Evolutionary conservation across 768 basidiomycete genomes (phyloP).

Genomic region (Zangia roseola): DNA sequence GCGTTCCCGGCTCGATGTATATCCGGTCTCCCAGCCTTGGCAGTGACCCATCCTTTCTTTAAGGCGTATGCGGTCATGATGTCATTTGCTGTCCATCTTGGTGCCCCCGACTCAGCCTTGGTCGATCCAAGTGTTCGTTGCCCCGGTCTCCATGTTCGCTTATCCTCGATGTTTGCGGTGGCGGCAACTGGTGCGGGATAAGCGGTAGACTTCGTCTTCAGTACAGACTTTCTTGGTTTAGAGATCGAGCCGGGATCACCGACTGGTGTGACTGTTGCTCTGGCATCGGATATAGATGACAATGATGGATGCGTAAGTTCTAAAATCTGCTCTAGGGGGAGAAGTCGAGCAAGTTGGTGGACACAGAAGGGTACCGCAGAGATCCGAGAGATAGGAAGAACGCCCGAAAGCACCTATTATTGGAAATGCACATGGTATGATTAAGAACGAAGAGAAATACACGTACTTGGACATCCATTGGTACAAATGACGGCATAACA

Average conservation of each 20-base stretch:
- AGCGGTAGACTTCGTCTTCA: slow-evolving; percentile 1
- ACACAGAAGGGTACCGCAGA: slow-evolving; percentile 84
- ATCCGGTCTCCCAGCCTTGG: slow-evolving; percentile 88
- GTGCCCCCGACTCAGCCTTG: slow-evolving; percentile 10
- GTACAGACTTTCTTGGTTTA: not conserved
- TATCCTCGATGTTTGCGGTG: slow-evolving; percentile 45
- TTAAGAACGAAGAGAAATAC: not conserved
- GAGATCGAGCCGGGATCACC: not conserved
- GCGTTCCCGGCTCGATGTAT: slow-evolving; percentile 86
- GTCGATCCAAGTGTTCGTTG: slow-evolving; percentile 22
- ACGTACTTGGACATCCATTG: slow-evolving; percentile 78
- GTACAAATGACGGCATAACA: slow-evolving; percentile 82
- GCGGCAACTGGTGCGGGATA: not conserved
- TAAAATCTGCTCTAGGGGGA: slow-evolving; percentile 78
- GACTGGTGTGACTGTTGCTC: not conserved
- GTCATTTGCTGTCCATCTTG: slow-evolving; percentile 82
- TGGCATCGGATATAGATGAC: not conserved
- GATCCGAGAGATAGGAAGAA: slow-evolving; percentile 78
- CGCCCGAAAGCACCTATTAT: slow-evolving; percentile 61
- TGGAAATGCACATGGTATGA: not conserved
- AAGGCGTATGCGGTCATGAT: slow-evolving; percentile 77
- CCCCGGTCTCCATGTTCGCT: slow-evolving; percentile 76
- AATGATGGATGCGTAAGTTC: slow-evolving; percentile 52
- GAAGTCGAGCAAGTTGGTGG: slow-evolving; percentile 58
- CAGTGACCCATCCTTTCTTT: slow-evolving; percentile 82